phyloP scores from a whole-genome alignment of 345 rosid species.

The Eutrema heterophyllum region DNA sequence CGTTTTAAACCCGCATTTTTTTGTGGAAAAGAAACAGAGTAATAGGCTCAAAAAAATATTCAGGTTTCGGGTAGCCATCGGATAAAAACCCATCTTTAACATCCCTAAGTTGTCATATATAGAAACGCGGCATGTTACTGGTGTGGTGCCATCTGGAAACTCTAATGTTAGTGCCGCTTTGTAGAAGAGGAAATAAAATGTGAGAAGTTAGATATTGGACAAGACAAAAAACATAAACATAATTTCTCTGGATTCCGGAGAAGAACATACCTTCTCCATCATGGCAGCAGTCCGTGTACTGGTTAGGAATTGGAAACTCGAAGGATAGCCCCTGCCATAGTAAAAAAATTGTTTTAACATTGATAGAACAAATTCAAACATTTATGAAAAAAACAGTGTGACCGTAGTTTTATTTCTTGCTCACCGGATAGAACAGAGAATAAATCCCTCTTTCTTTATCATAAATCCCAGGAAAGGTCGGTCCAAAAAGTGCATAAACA shows the following conservation, averaged over 20 bases:
- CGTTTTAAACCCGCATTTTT: too few species aligned
- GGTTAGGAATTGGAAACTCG: slow-evolving; percentile 91
- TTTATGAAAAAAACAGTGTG: neutral
- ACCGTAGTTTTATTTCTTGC: neutral
- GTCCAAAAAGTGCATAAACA: slow-evolving; percentile 90
- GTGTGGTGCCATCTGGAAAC: slow-evolving; percentile 98
- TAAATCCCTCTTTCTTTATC: slow-evolving; percentile 89
- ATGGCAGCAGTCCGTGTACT: slow-evolving; percentile 79
- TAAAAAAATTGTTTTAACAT: neutral
- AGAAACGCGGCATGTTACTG: slow-evolving; percentile 93
- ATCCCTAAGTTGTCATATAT: too few species aligned
- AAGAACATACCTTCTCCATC: slow-evolving; percentile 66
- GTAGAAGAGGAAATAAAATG: slow-evolving; percentile 3
- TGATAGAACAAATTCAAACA: neutral
- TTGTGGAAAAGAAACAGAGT: too few species aligned
- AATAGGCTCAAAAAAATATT: too few species aligned
- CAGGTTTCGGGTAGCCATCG: too few species aligned
- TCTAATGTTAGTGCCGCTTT: slow-evolving; percentile 90
- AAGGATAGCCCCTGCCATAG: slow-evolving; percentile 84
- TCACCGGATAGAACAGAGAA: slow-evolving; percentile 85
- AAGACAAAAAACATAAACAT: neutral
- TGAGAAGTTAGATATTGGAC: slow-evolving; percentile 1
- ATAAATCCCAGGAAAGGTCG: slow-evolving; percentile 88
- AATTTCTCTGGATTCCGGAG: neutral
- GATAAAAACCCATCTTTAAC: too few species aligned